Conservation (phyloP, 2,329 filamentous ascomycete genomes). For the Colletotrichum camelliae region DNA sequence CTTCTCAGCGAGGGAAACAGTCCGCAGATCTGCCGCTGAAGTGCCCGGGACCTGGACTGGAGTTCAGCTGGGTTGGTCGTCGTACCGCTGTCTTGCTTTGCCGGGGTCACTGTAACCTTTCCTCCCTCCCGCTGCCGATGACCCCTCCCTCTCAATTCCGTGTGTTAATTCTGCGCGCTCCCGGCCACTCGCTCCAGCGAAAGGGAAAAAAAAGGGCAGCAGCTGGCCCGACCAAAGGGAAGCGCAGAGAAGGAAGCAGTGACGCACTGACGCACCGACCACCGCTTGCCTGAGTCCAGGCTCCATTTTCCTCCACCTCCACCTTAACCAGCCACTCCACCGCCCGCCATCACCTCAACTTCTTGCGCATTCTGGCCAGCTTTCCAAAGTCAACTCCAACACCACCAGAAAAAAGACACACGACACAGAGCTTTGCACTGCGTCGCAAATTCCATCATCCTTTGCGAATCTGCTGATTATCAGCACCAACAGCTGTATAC, state of each 20-base stretch:
- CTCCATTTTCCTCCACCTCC: constrained; percentile 14
- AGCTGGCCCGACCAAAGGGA: constrained; percentile 1
- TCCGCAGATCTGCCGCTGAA: constrained; percentile 14
- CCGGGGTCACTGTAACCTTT: background rate
- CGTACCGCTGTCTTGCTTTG: background rate
- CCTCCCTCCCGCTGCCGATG: background rate
- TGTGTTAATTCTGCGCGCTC: background rate
- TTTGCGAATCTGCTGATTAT: background rate
- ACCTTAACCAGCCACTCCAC: constrained; percentile 19
- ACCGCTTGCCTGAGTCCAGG: constrained; percentile 15
- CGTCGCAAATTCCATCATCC: background rate
- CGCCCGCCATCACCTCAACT: constrained; percentile 9
- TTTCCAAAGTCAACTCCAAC: constrained; percentile 6
- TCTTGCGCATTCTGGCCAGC: constrained; percentile 23
- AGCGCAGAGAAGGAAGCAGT: constrained; percentile 11
- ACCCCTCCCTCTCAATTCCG: background rate
- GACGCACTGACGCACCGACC: constrained; percentile 22
- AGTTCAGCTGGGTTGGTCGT: background rate
- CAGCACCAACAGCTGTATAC: background rate
- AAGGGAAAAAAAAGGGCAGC: background rate
- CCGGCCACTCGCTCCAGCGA: background rate
- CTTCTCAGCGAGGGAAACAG: background rate
- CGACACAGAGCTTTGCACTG: background rate
- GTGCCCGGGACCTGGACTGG: constrained; percentile 6
- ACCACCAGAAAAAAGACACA: constrained; percentile 9